phyloP scores from a whole-genome alignment of 805 yeast species.

The Zygosaccharomyces siamensis region DNA sequence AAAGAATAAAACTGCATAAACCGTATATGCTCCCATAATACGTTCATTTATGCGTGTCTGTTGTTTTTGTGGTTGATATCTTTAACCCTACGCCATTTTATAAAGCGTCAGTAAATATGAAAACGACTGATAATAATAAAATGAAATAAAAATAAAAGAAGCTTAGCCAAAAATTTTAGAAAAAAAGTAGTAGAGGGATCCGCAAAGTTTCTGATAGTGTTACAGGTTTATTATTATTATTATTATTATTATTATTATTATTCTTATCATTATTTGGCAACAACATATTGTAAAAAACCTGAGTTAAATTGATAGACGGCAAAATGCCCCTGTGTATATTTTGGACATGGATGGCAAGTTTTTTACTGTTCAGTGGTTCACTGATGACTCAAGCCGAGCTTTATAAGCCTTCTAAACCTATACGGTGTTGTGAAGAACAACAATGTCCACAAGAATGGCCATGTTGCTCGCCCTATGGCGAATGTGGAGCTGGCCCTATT shows the following conservation, averaged over 20 bases:
- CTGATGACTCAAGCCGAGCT: conserved; percentile 13
- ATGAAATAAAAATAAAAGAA: neutral
- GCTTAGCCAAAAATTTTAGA: neutral
- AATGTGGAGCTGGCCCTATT: conserved; percentile 66
- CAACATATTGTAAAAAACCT: neutral
- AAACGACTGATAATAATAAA: neutral
- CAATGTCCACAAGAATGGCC: conserved; percentile 73
- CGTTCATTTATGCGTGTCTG: neutral
- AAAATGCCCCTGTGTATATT: neutral
- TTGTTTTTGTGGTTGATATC: neutral
- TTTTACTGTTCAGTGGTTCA: neutral
- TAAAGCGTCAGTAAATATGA: conserved; percentile 26
- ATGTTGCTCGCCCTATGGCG: conserved; percentile 85
- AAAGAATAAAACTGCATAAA: neutral
- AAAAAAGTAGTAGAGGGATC: conserved; percentile 6
- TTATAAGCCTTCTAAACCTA: conserved; percentile 24
- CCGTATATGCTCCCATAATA: neutral
- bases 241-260: neutral
- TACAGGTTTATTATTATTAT: neutral
- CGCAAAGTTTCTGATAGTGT: neutral
- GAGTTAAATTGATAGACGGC: neutral
- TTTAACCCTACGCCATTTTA: conserved; percentile 31
- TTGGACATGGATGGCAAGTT: neutral
- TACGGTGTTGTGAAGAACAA: conserved; percentile 20
- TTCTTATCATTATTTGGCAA: neutral